Percentiles rank a stretch among this genome's conserved stretches.
Evolutionary conservation across 768 basidiomycete species (phyloP).

Genomic region (Boletus tylopilopsis): DNA sequence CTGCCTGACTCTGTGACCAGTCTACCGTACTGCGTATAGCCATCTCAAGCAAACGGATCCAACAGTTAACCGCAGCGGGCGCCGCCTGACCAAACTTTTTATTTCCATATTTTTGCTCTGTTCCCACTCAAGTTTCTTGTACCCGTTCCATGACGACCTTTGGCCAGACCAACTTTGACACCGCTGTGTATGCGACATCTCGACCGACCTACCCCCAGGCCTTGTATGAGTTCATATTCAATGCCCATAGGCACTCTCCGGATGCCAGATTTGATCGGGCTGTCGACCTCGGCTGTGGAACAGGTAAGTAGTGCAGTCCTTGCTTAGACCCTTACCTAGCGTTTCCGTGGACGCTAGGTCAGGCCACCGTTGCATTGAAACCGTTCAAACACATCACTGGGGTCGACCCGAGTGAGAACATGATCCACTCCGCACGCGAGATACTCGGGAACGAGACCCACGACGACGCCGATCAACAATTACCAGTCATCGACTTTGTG

Average conservation of each 20-base stretch:
- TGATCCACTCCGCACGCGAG: conserved; percentile 56
- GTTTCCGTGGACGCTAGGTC: conserved; percentile 36
- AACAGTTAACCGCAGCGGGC: too few relatives aligned
- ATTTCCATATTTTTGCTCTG: too few relatives aligned
- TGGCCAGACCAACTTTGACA: conserved; percentile 62
- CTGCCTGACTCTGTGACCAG: too few relatives aligned
- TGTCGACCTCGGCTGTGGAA: conserved; percentile 78
- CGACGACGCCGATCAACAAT: conserved; percentile 10
- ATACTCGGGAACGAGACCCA: conserved; percentile 1
- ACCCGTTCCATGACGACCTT: conserved; percentile 56
- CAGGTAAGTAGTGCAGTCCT: conserved; percentile 44
- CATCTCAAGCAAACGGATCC: too few relatives aligned
- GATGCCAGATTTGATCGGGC: conserved; percentile 48
- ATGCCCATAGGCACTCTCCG: conserved; percentile 42
- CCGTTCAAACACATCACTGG: conserved; percentile 61
- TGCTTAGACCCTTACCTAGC: too few relatives aligned
- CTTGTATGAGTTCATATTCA: conserved; percentile 61
- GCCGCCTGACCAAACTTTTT: too few relatives aligned
- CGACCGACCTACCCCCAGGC: conserved; percentile 67
- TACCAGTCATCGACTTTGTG: conserved; percentile 26
- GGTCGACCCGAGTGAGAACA: conserved; percentile 69
- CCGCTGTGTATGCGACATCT: conserved; percentile 52
- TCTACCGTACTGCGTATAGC: too few relatives aligned
- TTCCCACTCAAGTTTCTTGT: too few relatives aligned
- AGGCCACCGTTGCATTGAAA: conserved; percentile 58